phyloP scores from a whole-genome alignment of 768 basidiomycete species.

The Strobilomyces echinocephalus region DNA sequence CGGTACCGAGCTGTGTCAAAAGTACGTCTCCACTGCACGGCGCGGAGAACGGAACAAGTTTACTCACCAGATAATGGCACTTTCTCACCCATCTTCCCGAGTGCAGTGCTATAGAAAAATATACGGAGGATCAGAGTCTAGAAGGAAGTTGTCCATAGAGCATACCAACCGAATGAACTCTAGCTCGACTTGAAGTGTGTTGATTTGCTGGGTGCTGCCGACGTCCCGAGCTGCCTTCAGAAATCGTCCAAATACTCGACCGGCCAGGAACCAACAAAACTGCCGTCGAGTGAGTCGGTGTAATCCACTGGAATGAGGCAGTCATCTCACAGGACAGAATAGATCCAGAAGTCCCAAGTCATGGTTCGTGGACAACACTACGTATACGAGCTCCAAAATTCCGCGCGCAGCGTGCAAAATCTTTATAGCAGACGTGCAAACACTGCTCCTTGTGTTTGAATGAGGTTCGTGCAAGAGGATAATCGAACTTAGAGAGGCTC shows the following conservation, averaged over 20 bases:
- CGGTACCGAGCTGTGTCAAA: background rate
- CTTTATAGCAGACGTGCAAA: background rate
- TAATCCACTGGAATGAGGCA: background rate
- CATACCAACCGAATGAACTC: background rate
- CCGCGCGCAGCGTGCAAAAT: background rate
- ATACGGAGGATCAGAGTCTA: background rate
- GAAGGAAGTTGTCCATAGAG: background rate
- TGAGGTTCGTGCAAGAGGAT: background rate
- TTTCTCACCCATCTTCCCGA: background rate
- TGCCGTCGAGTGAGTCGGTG: background rate
- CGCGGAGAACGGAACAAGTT: background rate
- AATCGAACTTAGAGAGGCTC: background rate
- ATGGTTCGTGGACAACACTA: background rate
- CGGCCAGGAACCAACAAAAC: background rate
- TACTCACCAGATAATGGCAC: background rate
- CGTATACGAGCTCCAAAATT: background rate
- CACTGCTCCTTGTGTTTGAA: background rate
- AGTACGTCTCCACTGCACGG: background rate
- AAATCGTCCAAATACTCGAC: background rate
- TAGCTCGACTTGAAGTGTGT: background rate
- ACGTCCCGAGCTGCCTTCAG: background rate
- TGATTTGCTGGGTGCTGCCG: background rate
- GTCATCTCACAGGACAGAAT: background rate
- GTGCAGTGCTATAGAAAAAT: background rate
- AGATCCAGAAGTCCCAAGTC: background rate